phyloP scores from a whole-genome alignment of 305 asterid genomes.

The Fraxinus greggii region DNA sequence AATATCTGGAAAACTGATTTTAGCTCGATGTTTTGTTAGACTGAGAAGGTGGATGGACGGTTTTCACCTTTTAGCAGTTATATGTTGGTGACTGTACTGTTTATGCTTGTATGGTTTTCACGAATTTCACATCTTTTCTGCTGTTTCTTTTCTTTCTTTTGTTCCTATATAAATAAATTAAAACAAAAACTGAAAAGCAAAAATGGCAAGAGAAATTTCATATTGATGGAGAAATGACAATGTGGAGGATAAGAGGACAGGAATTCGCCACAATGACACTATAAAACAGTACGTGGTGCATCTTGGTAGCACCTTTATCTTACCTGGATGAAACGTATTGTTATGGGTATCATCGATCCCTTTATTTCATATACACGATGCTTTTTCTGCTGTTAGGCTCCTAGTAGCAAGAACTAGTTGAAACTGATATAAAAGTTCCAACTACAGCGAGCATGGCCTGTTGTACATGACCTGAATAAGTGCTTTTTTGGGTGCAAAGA shows the following conservation, averaged over 20 bases:
- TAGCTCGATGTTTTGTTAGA: neutral
- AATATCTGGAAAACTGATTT: neutral
- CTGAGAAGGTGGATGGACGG: neutral
- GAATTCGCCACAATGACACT: conserved; percentile 7
- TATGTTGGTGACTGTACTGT: neutral
- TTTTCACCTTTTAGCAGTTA: neutral
- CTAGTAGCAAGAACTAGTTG: neutral
- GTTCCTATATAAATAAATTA: neutral
- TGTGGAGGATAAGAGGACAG: conserved; percentile 17
- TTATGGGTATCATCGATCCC: neutral
- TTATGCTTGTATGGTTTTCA: neutral
- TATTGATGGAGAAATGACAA: neutral
- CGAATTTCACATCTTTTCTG: neutral
- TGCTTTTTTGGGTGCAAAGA: neutral
- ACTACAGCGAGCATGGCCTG: neutral
- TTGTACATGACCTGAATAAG: neutral
- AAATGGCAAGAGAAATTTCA: neutral
- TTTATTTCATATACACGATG: neutral
- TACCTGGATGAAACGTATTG: neutral
- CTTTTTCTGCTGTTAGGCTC: neutral
- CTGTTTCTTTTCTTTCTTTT: neutral
- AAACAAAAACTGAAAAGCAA: neutral
- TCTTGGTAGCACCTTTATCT: conserved; percentile 7
- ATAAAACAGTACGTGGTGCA: neutral
- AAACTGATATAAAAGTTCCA: neutral